These are phyloP conservation scores for Diddensiella santjacobensis DNA, from an alignment of 805 yeast species.

Conservation along the genomic window DNA sequence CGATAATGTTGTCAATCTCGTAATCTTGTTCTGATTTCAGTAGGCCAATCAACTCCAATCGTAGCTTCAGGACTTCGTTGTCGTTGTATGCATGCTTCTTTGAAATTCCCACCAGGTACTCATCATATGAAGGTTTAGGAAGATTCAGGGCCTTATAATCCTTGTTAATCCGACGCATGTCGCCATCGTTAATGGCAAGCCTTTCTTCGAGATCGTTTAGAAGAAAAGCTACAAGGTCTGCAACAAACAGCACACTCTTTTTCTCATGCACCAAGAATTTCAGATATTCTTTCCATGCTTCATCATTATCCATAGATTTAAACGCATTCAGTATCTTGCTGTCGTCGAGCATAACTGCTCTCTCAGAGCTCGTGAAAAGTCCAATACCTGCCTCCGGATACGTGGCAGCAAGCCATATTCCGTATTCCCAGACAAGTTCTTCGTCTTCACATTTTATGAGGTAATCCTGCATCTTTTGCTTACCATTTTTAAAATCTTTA, in stretches of 20 bases:
- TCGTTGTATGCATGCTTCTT: constrained; percentile 10
- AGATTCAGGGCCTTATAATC: constrained; percentile 21
- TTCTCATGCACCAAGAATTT: constrained; percentile 31
- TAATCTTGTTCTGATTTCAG: constrained; percentile 24
- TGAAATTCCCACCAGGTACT: constrained; percentile 18
- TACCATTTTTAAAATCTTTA: constrained; percentile 25
- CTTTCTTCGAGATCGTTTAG: constrained; percentile 33
- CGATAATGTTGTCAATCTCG: constrained; percentile 24
- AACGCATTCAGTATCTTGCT: constrained; percentile 30
- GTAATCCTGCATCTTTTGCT: constrained; percentile 26
- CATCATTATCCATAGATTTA: constrained; percentile 32
- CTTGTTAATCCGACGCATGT: constrained; percentile 9
- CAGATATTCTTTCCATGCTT: constrained; percentile 35
- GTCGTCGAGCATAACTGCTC: constrained; percentile 28
- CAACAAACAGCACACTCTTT: constrained; percentile 26
- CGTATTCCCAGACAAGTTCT: constrained; percentile 37
- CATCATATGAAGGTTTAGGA: constrained; percentile 34
- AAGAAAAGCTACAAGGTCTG: constrained; percentile 34
- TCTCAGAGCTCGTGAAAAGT: constrained; percentile 29
- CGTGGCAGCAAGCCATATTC: constrained; percentile 33
- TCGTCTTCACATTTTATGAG: constrained; percentile 25
- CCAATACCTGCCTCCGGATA: constrained; percentile 32
- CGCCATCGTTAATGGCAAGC: background rate
- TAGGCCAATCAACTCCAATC: constrained; percentile 27
- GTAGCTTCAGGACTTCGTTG: constrained; percentile 18